Evolutionary conservation across 208 protist genomes (phyloP), one percentile per base, ranked within the genome.

Genomic region (Balamuthia mandrillaris): DNA sequence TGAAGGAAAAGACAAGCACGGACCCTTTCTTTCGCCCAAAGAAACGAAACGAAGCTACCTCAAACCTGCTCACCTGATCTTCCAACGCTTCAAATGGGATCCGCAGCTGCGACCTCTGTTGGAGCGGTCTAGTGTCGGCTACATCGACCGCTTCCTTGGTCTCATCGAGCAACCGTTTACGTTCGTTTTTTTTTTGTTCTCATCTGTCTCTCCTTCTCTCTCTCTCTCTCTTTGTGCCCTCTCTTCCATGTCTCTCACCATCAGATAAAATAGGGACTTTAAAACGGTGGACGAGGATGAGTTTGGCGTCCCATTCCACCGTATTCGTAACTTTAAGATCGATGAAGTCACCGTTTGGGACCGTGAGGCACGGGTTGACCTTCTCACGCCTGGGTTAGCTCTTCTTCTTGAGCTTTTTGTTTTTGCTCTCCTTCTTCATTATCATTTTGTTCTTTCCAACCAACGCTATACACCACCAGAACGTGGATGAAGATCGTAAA

Each of bases 1-100:
- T 29, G 31, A 27, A 33, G 29, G 56, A 33, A 24, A 41, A 12
- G 10, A 33, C 24, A 21, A 21, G 31, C 3, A 27, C 54, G 3
- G 54, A 16, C 12, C 5, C 24, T 37, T 21, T 68, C 56, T 33
- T 16, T 27, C n/a, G 31, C n/a, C 52, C 6, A 21, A 75, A 45
- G 1, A 72, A 44, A 75, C 45, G 65, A 75, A 75, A 44, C 41
- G 65, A 75, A 44, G 65, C 18, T 75, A 75, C 42, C 65, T 75
- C 16, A 75, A 75, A 44, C 65, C 65, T 0, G 65, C 65, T 1
- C 65, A 75, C 35, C 41, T 75, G 2, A 37, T 75, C 65, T 75
- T 41, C n/a, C 65, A 44, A 27, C 33, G 65, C 12, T 75, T 75
- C 65, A 75, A 75, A 44, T 75, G 65, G 65, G 65, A 75, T 18